These are phyloP conservation scores for Lavandula angustifolia DNA, from an alignment of 257 asterid species.

Conservation along the genomic window DNA sequence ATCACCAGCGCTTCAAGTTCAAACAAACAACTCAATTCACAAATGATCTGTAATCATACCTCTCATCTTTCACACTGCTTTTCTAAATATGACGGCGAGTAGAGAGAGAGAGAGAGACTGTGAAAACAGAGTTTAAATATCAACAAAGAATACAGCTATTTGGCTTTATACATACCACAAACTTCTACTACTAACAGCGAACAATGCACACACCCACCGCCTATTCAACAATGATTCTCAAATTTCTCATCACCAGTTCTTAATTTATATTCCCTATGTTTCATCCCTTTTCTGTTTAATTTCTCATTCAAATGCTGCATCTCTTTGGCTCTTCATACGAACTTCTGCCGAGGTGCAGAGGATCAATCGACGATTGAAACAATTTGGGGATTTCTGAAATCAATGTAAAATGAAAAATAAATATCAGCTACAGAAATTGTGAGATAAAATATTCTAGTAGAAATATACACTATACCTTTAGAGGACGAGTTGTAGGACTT, in stretches of 20 bases:
- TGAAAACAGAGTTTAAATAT: constrained; percentile 5
- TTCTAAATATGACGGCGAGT: background rate
- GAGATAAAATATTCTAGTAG: too few species aligned
- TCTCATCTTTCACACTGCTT: background rate
- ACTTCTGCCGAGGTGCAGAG: constrained; percentile 28
- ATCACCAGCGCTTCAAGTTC: background rate
- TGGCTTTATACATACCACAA: background rate
- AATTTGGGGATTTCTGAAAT: constrained; percentile 39
- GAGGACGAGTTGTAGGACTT: constrained; percentile 59
- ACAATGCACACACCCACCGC: background rate
- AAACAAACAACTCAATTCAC: background rate
- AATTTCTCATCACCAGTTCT: background rate
- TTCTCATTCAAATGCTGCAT: constrained; percentile 43
- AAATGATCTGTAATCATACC: constrained; percentile 16
- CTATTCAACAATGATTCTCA: background rate
- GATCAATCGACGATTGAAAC: constrained; percentile 36
- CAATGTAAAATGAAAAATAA: background rate
- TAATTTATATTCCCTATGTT: background rate
- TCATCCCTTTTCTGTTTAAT: background rate
- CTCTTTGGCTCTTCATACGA: constrained; percentile 43
- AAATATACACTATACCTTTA: constrained; percentile 37
- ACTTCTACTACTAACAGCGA: background rate
- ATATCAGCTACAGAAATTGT: background rate
- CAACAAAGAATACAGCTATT: background rate
- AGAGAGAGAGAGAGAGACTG: constrained; percentile 11